These are phyloP conservation scores for Acmispon strigosus DNA, from an alignment of 306 rosid genomes.

Conservation along the genomic window DNA sequence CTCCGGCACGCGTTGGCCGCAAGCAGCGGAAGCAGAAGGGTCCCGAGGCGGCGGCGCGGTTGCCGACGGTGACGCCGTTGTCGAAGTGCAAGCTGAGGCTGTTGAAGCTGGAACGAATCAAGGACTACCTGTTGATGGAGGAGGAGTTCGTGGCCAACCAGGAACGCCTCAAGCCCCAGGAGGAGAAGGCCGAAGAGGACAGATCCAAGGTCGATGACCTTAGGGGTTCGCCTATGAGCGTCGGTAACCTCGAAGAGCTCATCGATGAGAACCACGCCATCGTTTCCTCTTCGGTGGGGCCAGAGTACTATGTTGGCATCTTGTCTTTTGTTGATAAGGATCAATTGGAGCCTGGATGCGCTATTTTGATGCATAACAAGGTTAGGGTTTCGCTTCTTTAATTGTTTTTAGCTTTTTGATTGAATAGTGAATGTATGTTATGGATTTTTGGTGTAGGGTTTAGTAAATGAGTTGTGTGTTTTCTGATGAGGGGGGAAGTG, in stretches of 20 bases:
- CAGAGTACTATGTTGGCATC: slow-evolving; percentile 90
- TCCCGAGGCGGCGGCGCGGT: slow-evolving; percentile 88
- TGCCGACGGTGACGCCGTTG: slow-evolving; percentile 86
- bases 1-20: slow-evolving; percentile 91
- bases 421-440: neutral
- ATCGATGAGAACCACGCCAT: slow-evolving; percentile 97
- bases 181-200: slow-evolving; percentile 98
- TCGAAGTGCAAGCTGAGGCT: slow-evolving; percentile 88
- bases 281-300: slow-evolving; percentile 96
- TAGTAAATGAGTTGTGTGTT: neutral
- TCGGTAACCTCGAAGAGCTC: slow-evolving; percentile 85
- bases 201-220: slow-evolving; percentile 97
- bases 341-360: slow-evolving; percentile 95
- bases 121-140: slow-evolving; percentile 90
- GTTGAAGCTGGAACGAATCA: slow-evolving; percentile 84
- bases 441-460: slow-evolving; percentile 11
- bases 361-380: slow-evolving; percentile 96
- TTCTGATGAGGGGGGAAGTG: neutral
- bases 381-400: slow-evolving; percentile 28
- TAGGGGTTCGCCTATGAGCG: slow-evolving; percentile 96
- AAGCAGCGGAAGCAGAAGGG: slow-evolving; percentile 97
- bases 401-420: neutral
- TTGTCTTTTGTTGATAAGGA: slow-evolving; percentile 95
- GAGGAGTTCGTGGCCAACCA: slow-evolving; percentile 94
- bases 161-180: slow-evolving; percentile 92